These are phyloP conservation scores for Jasminum sambac DNA, from an alignment of 257 asterid genomes.

Conservation along the genomic window DNA sequence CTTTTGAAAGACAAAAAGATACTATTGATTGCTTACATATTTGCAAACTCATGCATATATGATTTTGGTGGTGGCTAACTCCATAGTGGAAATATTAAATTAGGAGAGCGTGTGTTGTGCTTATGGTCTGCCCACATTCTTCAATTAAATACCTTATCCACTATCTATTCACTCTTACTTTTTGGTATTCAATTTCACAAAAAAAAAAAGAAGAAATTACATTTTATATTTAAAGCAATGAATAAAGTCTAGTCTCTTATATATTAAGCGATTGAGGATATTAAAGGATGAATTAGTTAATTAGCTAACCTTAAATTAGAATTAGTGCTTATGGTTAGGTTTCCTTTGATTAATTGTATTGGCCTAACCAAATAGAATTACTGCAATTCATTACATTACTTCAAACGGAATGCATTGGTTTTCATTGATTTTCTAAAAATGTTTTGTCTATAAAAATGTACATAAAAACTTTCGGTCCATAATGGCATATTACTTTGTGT, in stretches of 20 bases:
- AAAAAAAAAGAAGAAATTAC: not conserved
- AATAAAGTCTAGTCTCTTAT: constrained; percentile 16
- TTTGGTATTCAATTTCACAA: constrained; percentile 14
- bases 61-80: constrained; percentile 1
- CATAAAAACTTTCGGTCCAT: not conserved
- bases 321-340: constrained; percentile 13
- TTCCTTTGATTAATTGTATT: not conserved
- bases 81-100: constrained; percentile 18
- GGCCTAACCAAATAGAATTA: constrained; percentile 13
- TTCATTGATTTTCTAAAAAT: constrained; percentile 16
- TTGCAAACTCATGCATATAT: not conserved
- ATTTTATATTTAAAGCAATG: constrained; percentile 3
- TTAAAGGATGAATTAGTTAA: constrained; percentile 12
- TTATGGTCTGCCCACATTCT: constrained; percentile 25
- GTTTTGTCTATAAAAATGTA: constrained; percentile 5
- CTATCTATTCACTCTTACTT: constrained; percentile 14
- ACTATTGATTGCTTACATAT: not conserved
- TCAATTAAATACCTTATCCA: constrained; percentile 19
- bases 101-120: constrained; percentile 27
- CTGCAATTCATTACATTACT: constrained; percentile 15
- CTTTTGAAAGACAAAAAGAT: no score
- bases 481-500: constrained; percentile 17
- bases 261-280: constrained; percentile 26
- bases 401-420: not conserved
- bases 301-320: not conserved